phyloP scores from a whole-genome alignment of 2,329 filamentous ascomycete species.

The Penicillium sp. region DNA sequence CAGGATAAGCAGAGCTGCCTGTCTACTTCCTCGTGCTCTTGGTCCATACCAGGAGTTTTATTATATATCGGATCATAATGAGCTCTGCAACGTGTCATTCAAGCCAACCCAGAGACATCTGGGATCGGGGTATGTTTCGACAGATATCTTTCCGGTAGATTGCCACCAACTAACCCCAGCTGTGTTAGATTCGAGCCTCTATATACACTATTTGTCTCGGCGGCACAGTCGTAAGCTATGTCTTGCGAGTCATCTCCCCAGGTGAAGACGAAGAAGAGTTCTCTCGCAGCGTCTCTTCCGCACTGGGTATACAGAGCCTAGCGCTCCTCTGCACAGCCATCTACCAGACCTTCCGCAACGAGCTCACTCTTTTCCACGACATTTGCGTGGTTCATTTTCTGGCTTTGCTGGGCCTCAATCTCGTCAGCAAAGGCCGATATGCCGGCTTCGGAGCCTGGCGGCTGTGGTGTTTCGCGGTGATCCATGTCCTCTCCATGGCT shows the following conservation, averaged over 20 bases:
- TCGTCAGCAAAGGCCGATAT: conserved; percentile 19
- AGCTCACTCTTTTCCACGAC: conserved; percentile 21
- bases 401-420: conserved; percentile 13
- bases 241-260: conserved; percentile 14
- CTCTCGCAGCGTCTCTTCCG: conserved; percentile 16
- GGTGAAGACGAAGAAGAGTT: conserved; percentile 19
- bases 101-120: conserved; percentile 17
- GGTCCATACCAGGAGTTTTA: not conserved
- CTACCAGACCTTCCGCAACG: conserved; percentile 16
- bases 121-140: conserved; percentile 14
- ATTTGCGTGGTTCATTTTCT: conserved; percentile 20
- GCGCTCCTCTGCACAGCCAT: conserved; percentile 21
- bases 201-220: conserved; percentile 19
- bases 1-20: too few species aligned
- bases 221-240: conserved; percentile 14
- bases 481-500: conserved; percentile 10
- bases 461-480: conserved; percentile 12
- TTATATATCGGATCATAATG: conserved; percentile 7
- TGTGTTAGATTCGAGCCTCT: conserved; percentile 18
- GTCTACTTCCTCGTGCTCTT: too few species aligned
- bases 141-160: too few species aligned
- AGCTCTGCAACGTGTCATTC: conserved; percentile 16
- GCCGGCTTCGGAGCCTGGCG: conserved; percentile 17
- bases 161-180: not conserved
- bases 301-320: conserved; percentile 18